phyloP scores from a whole-genome alignment of 192 early-diverging fungal genomes.

The Podila verticillata region DNA sequence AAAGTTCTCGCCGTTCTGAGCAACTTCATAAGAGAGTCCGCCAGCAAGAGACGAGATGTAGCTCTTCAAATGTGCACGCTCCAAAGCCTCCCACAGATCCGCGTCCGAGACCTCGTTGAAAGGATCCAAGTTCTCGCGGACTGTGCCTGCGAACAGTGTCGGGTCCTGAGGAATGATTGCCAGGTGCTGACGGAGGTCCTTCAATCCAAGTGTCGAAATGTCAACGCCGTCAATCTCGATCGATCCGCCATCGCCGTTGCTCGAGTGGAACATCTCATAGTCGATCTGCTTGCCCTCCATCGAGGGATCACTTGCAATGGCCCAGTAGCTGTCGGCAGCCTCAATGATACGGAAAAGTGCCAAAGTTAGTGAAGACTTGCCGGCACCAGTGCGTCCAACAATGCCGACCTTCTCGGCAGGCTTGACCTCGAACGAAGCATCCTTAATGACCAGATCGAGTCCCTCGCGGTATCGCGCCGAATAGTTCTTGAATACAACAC shows the following conservation, averaged over 20 bases:
- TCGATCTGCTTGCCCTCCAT: neutral
- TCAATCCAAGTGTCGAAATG: constrained; percentile 65
- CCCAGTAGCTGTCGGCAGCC: constrained; percentile 43
- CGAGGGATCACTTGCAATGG: constrained; percentile 19
- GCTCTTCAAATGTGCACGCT: constrained; percentile 43
- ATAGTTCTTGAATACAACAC: constrained; percentile 39
- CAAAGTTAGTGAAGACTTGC: constrained; percentile 52
- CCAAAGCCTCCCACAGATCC: constrained; percentile 70
- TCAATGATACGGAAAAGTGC: constrained; percentile 58
- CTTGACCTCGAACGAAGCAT: constrained; percentile 59
- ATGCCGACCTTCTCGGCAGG: constrained; percentile 51
- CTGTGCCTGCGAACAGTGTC: constrained; percentile 66
- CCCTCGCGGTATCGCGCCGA: constrained; percentile 49
- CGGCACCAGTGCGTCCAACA: constrained; percentile 55
- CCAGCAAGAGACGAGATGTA: constrained; percentile 28
- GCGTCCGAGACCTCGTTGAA: constrained; percentile 60
- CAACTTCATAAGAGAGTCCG: constrained; percentile 39
- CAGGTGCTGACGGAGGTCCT: constrained; percentile 67
- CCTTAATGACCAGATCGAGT: constrained; percentile 49
- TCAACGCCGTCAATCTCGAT: constrained; percentile 82
- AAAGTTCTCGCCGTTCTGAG: constrained; percentile 75
- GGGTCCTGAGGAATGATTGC: constrained; percentile 91
- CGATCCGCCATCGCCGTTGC: constrained; percentile 53
- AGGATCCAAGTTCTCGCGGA: constrained; percentile 86
- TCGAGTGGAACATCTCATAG: neutral